phyloP scores from a whole-genome alignment of 2,329 filamentous ascomycete species.

The Colletotrichum phormii region DNA sequence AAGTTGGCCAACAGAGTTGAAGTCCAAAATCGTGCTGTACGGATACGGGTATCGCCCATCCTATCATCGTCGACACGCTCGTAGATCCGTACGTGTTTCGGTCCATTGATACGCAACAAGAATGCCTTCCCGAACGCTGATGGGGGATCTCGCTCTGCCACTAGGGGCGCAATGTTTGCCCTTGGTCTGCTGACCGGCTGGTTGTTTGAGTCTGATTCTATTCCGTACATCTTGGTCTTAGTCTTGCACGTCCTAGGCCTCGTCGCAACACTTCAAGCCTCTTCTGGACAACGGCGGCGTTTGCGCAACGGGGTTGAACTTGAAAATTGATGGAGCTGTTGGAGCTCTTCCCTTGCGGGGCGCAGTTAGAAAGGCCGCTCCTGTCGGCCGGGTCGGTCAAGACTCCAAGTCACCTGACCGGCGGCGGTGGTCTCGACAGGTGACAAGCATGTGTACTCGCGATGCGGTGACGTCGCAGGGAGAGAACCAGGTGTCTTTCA shows the following conservation, averaged over 20 bases:
- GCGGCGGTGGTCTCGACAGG: not conserved
- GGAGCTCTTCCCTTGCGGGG: slow-evolving; percentile 18
- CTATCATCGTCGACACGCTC: not conserved
- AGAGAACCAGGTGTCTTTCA: not conserved
- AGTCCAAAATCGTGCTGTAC: not conserved
- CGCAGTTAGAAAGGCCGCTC: not conserved
- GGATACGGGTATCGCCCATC: not conserved
- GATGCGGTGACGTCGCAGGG: not conserved
- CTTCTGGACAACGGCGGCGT: slow-evolving; percentile 12
- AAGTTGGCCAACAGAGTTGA: not conserved
- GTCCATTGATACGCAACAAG: not conserved
- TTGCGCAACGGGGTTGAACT: not conserved
- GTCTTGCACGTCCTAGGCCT: not conserved
- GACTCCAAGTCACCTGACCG: not conserved
- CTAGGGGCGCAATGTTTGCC: not conserved
- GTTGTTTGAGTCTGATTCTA: slow-evolving; percentile 19
- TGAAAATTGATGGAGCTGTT: not conserved
- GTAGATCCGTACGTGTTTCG: not conserved
- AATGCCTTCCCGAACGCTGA: not conserved
- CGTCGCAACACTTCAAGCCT: slow-evolving; percentile 25
- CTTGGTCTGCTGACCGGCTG: slow-evolving; percentile 22
- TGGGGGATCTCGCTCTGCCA: not conserved
- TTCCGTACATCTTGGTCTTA: not conserved
- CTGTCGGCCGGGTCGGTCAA: slow-evolving; percentile 16
- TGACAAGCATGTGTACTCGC: not conserved